Conservation (phyloP, 129 eudicot species). For the Centaurea solstitialis region DNA sequence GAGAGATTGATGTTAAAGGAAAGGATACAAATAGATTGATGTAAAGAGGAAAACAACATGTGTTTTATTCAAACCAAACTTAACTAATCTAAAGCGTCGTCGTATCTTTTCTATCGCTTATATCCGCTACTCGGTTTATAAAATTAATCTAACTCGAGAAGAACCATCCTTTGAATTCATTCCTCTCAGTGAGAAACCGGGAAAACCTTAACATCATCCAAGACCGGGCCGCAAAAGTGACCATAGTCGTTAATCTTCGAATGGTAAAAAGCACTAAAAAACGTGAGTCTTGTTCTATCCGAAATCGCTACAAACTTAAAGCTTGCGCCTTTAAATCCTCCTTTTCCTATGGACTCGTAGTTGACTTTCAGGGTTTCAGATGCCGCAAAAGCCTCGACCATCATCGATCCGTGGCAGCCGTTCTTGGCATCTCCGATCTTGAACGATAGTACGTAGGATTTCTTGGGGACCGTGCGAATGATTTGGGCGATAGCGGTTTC, state of each 20-base stretch:
- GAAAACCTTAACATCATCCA: conserved; percentile 69
- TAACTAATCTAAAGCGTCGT: conserved; percentile 6
- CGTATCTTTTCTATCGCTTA: not conserved
- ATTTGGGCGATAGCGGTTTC: conserved; percentile 70
- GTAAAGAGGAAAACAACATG: not conserved
- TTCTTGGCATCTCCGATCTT: conserved; percentile 70
- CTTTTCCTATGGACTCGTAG: conserved; percentile 47
- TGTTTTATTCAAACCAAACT: conserved; percentile 19
- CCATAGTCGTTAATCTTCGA: conserved; percentile 55
- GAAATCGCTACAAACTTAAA: conserved; percentile 51
- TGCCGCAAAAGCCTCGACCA: conserved; percentile 66
- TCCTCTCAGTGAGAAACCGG: conserved; percentile 22
- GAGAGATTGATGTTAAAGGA: too few relatives aligned
- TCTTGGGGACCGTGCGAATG: conserved; percentile 50
- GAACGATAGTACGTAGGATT: conserved; percentile 49
- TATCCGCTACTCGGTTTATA: not conserved
- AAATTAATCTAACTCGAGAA: conserved; percentile 13
- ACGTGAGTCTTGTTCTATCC: conserved; percentile 54
- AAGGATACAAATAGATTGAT: not conserved
- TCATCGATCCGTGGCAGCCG: conserved; percentile 67
- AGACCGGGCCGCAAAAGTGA: conserved; percentile 68
- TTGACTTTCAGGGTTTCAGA: conserved; percentile 37
- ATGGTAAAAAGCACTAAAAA: conserved; percentile 65
- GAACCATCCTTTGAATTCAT: not conserved
- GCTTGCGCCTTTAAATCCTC: conserved; percentile 40